Evolutionary conservation across 345 rosid species (phyloP).

Genomic region (Salix udensis): DNA sequence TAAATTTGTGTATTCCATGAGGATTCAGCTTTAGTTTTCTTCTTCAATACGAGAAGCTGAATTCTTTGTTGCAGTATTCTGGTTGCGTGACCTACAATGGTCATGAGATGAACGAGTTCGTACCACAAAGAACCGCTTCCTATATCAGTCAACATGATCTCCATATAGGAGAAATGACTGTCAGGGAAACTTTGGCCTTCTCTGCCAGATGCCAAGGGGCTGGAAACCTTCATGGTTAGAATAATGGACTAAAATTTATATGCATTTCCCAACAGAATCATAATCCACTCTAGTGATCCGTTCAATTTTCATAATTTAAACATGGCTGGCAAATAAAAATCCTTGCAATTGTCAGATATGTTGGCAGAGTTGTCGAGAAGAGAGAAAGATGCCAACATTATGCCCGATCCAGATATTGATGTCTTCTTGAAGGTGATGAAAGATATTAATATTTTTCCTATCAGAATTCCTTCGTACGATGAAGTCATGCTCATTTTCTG

Average conservation of each 20-base stretch:
- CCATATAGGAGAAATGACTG: constrained; percentile 60
- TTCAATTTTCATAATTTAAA: background rate
- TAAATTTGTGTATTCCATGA: background rate
- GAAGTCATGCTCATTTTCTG: background rate
- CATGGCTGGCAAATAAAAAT: background rate
- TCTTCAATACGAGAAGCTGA: background rate
- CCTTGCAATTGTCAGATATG: constrained; percentile 40
- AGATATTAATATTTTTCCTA: background rate
- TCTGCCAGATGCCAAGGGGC: constrained; percentile 68
- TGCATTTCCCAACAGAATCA: background rate
- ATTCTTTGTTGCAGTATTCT: constrained; percentile 32
- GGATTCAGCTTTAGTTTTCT: background rate
- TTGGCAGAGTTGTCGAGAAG: constrained; percentile 68
- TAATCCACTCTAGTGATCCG: background rate
- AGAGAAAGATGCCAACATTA: constrained; percentile 71
- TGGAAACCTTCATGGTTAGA: constrained; percentile 63
- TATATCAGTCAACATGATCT: constrained; percentile 68
- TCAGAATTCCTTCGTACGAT: background rate
- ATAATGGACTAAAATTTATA: background rate
- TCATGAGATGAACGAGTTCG: constrained; percentile 45
- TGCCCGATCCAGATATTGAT: constrained; percentile 79
- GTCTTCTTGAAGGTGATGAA: constrained; percentile 68
- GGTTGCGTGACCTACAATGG: constrained; percentile 69
- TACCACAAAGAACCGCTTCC: constrained; percentile 61
- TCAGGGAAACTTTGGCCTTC: constrained; percentile 71